Evolutionary conservation across 495 filamentous ascomycete species (phyloP).

Genomic region (Podospora appendiculata): DNA sequence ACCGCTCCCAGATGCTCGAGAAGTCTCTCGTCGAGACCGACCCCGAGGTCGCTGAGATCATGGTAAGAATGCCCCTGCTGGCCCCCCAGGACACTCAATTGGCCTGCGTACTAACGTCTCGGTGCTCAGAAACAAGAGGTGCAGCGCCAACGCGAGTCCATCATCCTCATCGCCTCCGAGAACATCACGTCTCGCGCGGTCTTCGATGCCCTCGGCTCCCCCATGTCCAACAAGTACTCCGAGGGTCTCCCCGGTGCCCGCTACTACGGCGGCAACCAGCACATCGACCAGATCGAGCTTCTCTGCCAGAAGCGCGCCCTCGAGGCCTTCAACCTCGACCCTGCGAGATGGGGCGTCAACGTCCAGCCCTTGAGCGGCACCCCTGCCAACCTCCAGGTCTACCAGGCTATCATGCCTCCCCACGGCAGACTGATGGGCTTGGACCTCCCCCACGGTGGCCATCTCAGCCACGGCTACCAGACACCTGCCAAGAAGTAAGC

Average conservation of each 20-base stretch:
- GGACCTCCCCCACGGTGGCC: slow-evolving; percentile 94
- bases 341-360: slow-evolving; percentile 95
- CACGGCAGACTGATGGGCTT: slow-evolving; percentile 97
- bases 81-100: no score
- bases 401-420: slow-evolving; percentile 96
- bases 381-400: slow-evolving; percentile 96
- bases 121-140: slow-evolving; percentile 73
- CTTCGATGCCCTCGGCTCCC: slow-evolving; percentile 81
- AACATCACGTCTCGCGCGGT: slow-evolving; percentile 86
- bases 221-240: slow-evolving; percentile 98
- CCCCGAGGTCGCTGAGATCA: slow-evolving; percentile 87
- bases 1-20: slow-evolving; percentile 71
- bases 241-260: slow-evolving; percentile 97
- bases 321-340: slow-evolving; percentile 79
- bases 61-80: slow-evolving; percentile 51
- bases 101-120: slow-evolving; percentile 1
- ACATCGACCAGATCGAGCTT: slow-evolving; percentile 93
- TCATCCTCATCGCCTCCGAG: slow-evolving; percentile 94
- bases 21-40: slow-evolving; percentile 75
- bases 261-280: slow-evolving; percentile 99
- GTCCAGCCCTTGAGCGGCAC: slow-evolving; percentile 89
- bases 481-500: slow-evolving; percentile 80
- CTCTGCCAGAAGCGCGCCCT: slow-evolving; percentile 95
- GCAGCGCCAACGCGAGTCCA: slow-evolving; percentile 94
- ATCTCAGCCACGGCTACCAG: slow-evolving; percentile 98